These are phyloP conservation scores for Neoboletus subvelutipes DNA, from an alignment of 768 basidiomycete genomes.

Conservation along the genomic window DNA sequence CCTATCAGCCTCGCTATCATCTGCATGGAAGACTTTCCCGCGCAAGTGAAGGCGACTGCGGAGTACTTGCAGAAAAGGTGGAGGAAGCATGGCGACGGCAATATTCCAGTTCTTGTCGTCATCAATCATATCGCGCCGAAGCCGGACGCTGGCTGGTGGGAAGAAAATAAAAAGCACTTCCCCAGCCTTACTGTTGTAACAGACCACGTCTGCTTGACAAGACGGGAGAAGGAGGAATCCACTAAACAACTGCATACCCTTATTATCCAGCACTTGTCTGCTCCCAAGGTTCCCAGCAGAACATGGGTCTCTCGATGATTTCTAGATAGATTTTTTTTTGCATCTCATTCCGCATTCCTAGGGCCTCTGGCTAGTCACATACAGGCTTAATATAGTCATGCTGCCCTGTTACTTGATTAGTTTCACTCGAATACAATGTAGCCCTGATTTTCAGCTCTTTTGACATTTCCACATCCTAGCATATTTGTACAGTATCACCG, in stretches of 20 bases:
- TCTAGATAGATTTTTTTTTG: background rate
- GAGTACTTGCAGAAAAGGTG: conserved; percentile 18
- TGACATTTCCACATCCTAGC: background rate
- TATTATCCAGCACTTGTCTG: conserved; percentile 16
- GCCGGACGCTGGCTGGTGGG: conserved; percentile 24
- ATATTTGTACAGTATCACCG: too few relatives aligned
- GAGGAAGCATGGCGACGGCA: conserved; percentile 14
- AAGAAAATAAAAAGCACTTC: conserved; percentile 23
- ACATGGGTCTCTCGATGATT: background rate
- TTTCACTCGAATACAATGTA: background rate
- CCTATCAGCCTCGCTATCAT: conserved; percentile 24
- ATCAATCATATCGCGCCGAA: conserved; percentile 21
- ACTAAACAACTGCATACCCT: conserved; percentile 17
- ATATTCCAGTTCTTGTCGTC: conserved; percentile 21
- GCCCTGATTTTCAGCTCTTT: background rate
- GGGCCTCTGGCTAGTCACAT: background rate
- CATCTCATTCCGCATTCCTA: background rate
- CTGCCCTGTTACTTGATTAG: background rate
- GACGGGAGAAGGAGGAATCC: conserved; percentile 18
- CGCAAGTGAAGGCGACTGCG: conserved; percentile 22
- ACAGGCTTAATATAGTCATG: too few relatives aligned
- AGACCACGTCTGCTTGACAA: conserved; percentile 22
- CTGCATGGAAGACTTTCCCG: conserved; percentile 22
- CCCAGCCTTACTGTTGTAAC: conserved; percentile 11
- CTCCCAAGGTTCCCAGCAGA: background rate